Conservation (phyloP, 2,329 filamentous ascomycete species). For the Talaromyces sp. region DNA sequence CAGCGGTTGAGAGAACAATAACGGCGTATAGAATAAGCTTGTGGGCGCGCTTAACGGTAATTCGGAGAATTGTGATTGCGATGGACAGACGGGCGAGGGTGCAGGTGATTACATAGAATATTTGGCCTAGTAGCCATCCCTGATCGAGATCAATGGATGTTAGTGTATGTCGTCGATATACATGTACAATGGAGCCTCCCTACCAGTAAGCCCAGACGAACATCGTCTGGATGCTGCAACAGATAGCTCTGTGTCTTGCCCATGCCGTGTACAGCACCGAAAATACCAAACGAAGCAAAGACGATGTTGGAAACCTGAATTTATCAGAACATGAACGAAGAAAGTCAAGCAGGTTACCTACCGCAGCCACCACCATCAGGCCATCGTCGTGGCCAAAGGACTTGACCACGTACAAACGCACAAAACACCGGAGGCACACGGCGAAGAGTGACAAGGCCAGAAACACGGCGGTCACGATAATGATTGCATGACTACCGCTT, state of each 20-base stretch:
- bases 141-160: background rate
- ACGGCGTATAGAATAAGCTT: slow-evolving; percentile 43
- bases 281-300: slow-evolving; percentile 24
- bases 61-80: slow-evolving; percentile 48
- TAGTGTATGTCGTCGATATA: background rate
- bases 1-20: slow-evolving; percentile 38
- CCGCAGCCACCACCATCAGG: slow-evolving; percentile 27
- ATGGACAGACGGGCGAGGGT: slow-evolving; percentile 47
- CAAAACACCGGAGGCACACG: slow-evolving; percentile 36
- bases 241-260: slow-evolving; percentile 20
- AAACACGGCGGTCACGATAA: slow-evolving; percentile 28
- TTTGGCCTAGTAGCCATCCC: slow-evolving; percentile 50
- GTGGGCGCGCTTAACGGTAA: slow-evolving; percentile 43
- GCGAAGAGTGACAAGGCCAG: slow-evolving; percentile 36
- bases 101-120: slow-evolving; percentile 47
- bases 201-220: slow-evolving; percentile 22
- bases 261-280: slow-evolving; percentile 22
- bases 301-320: slow-evolving; percentile 20
- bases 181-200: background rate
- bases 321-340: background rate
- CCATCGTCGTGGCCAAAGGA: slow-evolving; percentile 34
- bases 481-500: background rate
- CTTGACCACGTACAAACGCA: slow-evolving; percentile 36
- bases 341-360: slow-evolving; percentile 9
- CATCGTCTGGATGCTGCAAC: slow-evolving; percentile 14